Percentiles rank a stretch among this genome's conserved stretches.
These are phyloP conservation scores for Entomortierella beljakovae DNA, from an alignment of 192 early-diverging fungal species.

Conservation along the genomic window DNA sequence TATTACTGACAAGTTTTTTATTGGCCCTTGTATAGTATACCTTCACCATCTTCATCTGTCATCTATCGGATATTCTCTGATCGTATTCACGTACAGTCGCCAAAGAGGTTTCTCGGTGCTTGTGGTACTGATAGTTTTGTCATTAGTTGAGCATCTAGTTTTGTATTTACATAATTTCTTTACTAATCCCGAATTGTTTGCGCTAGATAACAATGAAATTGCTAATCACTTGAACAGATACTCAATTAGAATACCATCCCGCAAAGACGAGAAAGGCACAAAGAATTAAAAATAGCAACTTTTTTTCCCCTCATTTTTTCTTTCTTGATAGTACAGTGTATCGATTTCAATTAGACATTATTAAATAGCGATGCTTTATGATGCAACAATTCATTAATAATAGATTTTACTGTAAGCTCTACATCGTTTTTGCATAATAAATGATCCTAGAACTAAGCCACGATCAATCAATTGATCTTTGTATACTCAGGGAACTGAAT, in stretches of 20 bases:
- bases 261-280: conserved; percentile 30
- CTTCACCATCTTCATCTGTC: conserved; percentile 19
- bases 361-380: no score
- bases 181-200: not conserved
- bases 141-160: no score
- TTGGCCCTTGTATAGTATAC: not conserved
- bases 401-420: no score
- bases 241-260: conserved; percentile 39
- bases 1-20: not conserved
- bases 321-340: not conserved
- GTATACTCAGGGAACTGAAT: no score
- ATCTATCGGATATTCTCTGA: conserved; percentile 65
- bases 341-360: not conserved
- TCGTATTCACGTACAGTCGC: conserved; percentile 73
- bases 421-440: no score
- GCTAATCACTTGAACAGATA: conserved; percentile 49
- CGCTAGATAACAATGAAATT: conserved; percentile 32
- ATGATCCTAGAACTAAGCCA: no score
- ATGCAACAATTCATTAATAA: no score
- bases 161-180: no score
- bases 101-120: conserved; percentile 76
- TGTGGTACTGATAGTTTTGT: no score
- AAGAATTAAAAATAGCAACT: not conserved
- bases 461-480: no score
- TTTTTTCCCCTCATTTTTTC: not conserved